Evolutionary conservation across 176 grass and related monocot species (phyloP).

Genomic region (Dactylis glomerata): DNA sequence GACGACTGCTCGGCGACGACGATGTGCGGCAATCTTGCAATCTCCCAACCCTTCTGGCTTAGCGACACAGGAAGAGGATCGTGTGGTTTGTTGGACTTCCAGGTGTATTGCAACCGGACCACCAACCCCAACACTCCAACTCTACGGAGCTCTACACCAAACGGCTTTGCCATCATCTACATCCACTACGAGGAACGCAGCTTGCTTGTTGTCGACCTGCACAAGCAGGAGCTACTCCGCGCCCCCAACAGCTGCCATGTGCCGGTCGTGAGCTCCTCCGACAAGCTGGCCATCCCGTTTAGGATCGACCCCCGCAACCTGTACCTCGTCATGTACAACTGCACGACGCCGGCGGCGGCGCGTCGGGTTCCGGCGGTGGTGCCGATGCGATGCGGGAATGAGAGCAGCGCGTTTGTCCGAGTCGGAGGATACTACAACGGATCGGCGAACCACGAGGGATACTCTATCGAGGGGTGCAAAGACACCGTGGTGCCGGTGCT

Average conservation of each 20-base stretch:
- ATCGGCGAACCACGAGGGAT: no score
- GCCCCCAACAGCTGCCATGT: conserved; percentile 4
- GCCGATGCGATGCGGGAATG: no score
- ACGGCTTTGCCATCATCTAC: background rate
- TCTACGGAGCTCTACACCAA: background rate
- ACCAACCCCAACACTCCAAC: fast-evolving
- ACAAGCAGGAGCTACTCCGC: conserved; percentile 1
- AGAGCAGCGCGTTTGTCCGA: no score
- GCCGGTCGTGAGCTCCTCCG: background rate
- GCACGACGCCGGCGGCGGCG: no score
- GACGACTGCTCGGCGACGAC: background rate
- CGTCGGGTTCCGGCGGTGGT: no score
- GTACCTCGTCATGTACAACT: conserved; percentile 29
- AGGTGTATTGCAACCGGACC: background rate
- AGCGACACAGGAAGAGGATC: background rate
- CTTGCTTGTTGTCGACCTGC: background rate
- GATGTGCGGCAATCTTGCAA: background rate
- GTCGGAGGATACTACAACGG: no score
- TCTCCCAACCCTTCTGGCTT: conserved; percentile 2
- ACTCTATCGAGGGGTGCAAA: no score
- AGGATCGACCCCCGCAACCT: background rate
- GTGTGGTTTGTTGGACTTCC: background rate
- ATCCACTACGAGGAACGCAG: background rate
- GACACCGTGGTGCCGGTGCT: no score
- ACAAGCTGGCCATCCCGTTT: background rate